Base-by-base conservation (phyloP, 2,329 filamentous ascomycete species). In the Tothia fuscella region DNA sequence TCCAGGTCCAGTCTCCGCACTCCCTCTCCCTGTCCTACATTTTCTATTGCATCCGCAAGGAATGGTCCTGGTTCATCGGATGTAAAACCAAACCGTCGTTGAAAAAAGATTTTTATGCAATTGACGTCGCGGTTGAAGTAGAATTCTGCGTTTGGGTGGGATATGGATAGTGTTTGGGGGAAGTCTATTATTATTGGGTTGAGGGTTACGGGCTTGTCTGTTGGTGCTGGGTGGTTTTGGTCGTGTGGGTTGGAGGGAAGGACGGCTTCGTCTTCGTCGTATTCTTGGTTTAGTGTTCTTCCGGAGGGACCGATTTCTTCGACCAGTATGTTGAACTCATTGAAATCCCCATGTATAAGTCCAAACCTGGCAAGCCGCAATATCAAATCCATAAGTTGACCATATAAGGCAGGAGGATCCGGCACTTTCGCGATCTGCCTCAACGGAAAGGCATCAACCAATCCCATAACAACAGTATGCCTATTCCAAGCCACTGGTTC, bases 261-360 rank as follows among this genome's bases (percentile, higher is more conserved):
- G 14, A 16, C 25, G 7, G 17, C 29, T 21, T 43, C 44, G 19
- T 49, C 46, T 12, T 52, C 48, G 33, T 56, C 56, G 12, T 57
- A 52, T 20, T 44, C 47, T 14, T 52, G 49, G 26, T 24, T 24
- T 7, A 36, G 14, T 13, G 14, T 24, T n/a, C n/a, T n/a, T 4
- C 13, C 9, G 28, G 16, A 13, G 6, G 26, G 19, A 20, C 14
- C 28, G 13, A 32, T 34, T 59, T 96, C 89, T 56, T 91, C 86
- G 58, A 98, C 79, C 25, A 98, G 68, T 49, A 98, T 89, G 60
- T 98, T 98, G 71, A 98, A 98, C 61, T 98, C 93, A 66, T 98
- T 98, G 67, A 93, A 98, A 59, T 98, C 91, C 47, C 91, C 91
- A 57, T 98, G 91, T 47, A 98, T 98, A 36, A 98, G 67, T 5